Conservation (phyloP, 1,284 basidiomycete genomes). For the Trametes pubescens region DNA sequence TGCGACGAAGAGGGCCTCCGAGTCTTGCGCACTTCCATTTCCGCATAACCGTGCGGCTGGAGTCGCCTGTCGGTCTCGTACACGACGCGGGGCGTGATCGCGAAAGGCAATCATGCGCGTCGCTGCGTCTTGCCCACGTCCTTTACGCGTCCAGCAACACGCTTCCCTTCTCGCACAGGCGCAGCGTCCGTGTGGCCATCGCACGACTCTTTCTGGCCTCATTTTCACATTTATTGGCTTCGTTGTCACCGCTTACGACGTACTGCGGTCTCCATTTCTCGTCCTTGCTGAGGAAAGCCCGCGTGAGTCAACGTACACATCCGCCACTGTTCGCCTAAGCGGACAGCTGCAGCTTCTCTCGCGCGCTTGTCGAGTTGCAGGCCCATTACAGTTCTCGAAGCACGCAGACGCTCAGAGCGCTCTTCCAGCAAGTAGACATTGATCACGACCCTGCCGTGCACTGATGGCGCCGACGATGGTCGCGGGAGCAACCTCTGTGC, state of each 20-base stretch:
- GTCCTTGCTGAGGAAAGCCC: not conserved
- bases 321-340: not conserved
- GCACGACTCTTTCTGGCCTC: conserved; percentile 1
- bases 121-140: conserved; percentile 1
- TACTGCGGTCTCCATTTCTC: conserved; percentile 11
- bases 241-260: not conserved
- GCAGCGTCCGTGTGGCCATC: conserved; percentile 10
- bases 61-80: not conserved
- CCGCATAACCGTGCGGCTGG: not conserved
- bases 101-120: not conserved
- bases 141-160: conserved; percentile 1
- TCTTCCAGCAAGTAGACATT: not conserved
- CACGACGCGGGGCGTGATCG: not conserved
- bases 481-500: conserved; percentile 11
- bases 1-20: not conserved
- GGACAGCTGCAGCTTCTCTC: not conserved
- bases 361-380: not conserved
- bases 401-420: not conserved
- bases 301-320: not conserved
- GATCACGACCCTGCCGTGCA: not conserved
- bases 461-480: conserved; percentile 18
- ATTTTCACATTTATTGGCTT: not conserved
- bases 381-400: not conserved
- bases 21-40: not conserved
- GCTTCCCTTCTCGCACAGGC: not conserved